A percentile compares a stretch with the other conserved stretches of the same genome.
Evolutionary conservation across 306 rosid species (phyloP).

Genomic region (Gillenia trifoliata): DNA sequence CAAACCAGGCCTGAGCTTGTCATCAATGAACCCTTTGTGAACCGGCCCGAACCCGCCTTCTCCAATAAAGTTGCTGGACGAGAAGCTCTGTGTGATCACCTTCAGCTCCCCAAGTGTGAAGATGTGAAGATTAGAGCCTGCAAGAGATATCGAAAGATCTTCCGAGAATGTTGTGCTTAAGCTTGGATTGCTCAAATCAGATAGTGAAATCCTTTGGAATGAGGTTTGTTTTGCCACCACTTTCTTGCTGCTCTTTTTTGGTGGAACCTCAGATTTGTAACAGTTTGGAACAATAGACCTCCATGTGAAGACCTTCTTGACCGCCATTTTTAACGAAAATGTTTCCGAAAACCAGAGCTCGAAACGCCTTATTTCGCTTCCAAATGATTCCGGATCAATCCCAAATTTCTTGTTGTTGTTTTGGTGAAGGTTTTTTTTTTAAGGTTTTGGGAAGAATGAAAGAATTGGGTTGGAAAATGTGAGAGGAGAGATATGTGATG

Average conservation of each 20-base stretch:
- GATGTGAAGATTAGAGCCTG: conserved; percentile 63
- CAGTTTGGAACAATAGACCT: conserved; percentile 52
- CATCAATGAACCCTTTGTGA: conserved; percentile 90
- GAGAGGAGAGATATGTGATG: not conserved
- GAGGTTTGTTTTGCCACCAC: conserved; percentile 47
- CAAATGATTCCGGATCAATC: not conserved
- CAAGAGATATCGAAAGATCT: conserved; percentile 78
- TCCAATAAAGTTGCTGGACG: conserved; percentile 67
- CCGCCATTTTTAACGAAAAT: conserved; percentile 13
- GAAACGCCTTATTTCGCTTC: not conserved
- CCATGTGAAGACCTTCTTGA: conserved; percentile 35
- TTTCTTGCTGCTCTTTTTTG: conserved; percentile 34
- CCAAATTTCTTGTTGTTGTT: not conserved
- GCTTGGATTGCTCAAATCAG: conserved; percentile 72
- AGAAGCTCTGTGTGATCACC: conserved; percentile 67
- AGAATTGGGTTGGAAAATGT: conserved; percentile 5
- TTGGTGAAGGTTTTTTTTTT: not conserved
- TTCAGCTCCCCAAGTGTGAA: conserved; percentile 78
- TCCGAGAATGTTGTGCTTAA: conserved; percentile 57
- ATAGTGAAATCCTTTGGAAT: conserved; percentile 47
- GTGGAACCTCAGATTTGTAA: conserved; percentile 30
- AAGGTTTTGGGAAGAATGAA: conserved; percentile 5
- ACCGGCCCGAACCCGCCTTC: conserved; percentile 99
- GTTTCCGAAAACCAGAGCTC: not conserved
- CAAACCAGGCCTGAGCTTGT: conserved; percentile 66